Percentiles rank a stretch among this genome's conserved stretches.
Conservation (phyloP, 495 filamentous ascomycete genomes). For the Beverwykella pulmonaria region DNA sequence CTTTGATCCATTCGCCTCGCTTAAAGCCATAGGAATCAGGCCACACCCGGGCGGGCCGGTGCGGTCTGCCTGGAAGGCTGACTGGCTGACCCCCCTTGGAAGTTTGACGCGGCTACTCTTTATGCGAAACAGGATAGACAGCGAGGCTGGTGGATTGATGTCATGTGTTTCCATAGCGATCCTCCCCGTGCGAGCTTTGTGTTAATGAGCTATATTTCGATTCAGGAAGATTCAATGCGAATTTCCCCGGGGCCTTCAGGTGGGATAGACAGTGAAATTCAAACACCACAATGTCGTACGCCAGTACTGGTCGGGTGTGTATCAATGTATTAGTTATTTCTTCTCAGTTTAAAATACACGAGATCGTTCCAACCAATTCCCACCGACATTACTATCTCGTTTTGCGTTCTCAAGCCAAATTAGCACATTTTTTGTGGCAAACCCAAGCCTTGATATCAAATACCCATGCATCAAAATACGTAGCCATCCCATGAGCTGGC, state of each 20-base stretch:
- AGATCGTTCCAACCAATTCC: not conserved
- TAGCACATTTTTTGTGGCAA: not conserved
- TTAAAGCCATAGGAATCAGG: not conserved
- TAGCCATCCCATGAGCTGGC: not conserved
- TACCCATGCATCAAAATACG: conserved; percentile 1
- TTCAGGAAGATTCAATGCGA: too few relatives aligned
- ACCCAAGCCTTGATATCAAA: not conserved
- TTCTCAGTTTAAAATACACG: conserved; percentile 1
- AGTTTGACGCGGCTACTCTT: conserved; percentile 3
- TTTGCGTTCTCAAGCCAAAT: not conserved
- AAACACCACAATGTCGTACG: too few relatives aligned
- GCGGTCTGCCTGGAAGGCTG: not conserved
- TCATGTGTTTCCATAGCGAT: too few relatives aligned
- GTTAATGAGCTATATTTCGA: too few relatives aligned
- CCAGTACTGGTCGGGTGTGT: too few relatives aligned
- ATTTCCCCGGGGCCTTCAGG: too few relatives aligned
- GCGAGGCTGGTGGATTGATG: too few relatives aligned
- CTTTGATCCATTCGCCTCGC: not conserved
- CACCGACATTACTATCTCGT: conserved; percentile 5
- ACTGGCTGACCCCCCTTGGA: not conserved
- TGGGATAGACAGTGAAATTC: too few relatives aligned
- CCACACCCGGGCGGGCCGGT: too few relatives aligned
- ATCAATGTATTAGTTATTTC: not conserved
- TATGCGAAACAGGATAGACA: conserved; percentile 5
- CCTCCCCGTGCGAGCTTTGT: too few relatives aligned